Evolutionary conservation across 2,329 filamentous ascomycete species (phyloP).

Genomic region (Lomentospora prolificans): DNA sequence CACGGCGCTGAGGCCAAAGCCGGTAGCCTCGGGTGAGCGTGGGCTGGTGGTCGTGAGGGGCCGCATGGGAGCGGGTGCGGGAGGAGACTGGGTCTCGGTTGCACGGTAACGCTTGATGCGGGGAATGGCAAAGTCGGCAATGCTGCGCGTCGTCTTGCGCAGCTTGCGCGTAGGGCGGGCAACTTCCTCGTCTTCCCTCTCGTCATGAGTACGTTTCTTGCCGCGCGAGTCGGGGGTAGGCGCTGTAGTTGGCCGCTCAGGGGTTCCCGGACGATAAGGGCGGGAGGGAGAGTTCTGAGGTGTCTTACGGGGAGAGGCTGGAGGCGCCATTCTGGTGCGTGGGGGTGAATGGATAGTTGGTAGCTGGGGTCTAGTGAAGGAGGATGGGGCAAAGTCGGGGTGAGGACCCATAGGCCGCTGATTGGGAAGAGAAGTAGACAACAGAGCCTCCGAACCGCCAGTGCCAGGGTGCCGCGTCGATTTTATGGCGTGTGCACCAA

Average conservation of each 20-base stretch:
- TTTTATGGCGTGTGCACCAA: constrained; percentile 46
- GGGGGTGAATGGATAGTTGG: constrained; percentile 8
- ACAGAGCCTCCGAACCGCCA: constrained; percentile 9
- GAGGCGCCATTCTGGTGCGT: constrained; percentile 7
- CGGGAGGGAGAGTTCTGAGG: constrained; percentile 11
- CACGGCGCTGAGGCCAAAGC: neutral
- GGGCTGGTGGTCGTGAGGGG: constrained; percentile 9
- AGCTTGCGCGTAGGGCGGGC: constrained; percentile 35
- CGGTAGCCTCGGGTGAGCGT: constrained; percentile 11
- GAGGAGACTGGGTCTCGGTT: constrained; percentile 18
- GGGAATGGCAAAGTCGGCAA: constrained; percentile 28
- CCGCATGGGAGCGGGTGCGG: constrained; percentile 16
- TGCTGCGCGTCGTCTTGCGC: constrained; percentile 37
- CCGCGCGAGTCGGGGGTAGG: constrained; percentile 26
- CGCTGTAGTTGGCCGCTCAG: constrained; percentile 8
- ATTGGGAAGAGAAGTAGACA: constrained; percentile 9
- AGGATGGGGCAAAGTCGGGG: constrained; percentile 9
- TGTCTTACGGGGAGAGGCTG: neutral
- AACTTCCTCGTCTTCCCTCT: constrained; percentile 23
- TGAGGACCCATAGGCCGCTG: constrained; percentile 6
- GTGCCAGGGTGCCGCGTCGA: constrained; percentile 39
- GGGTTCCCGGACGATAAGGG: constrained; percentile 11
- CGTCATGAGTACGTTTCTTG: constrained; percentile 37
- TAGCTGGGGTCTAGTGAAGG: constrained; percentile 10
- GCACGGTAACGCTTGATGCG: constrained; percentile 22